Evolutionary conservation across 768 basidiomycete genomes (phyloP), one percentile per base, ranked within the genome.

Genomic region (Suillus subalutaceus): DNA sequence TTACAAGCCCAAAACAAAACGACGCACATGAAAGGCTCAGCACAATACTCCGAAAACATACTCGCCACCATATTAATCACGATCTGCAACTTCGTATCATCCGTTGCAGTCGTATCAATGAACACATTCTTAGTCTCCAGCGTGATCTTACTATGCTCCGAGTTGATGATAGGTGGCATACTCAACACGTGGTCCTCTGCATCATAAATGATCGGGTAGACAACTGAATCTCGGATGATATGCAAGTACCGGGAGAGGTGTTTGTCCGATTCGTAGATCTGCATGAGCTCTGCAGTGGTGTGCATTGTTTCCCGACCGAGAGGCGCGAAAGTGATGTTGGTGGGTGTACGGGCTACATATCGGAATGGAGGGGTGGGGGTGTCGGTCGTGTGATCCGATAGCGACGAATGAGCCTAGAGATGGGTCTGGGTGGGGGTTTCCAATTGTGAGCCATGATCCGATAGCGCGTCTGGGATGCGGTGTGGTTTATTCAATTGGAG

Each of bases 111-210:
- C 37, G 96, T 88, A 78, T 99, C 97, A 71, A 99, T 92, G 81
- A 98, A 98, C 76, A 99, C 82, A 77, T 99, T 98, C 62, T 84
- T 86, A 13, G 97, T 99, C 74, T 96, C 90, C 68, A 97, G 82
- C 0, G 93, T 93, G 74, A 99, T 99, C 82, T 99, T 99, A 76
- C 94, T 97, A 79, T 94, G 93, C 70, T 97, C 91, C 3, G 94
- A 96, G 79, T 97, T 97, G 80, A 97, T 97, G 76, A 99, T 98
- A 10, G 97, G 97, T 44, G 97, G 97, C 91, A 99, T 96, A n/a
- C 94, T 96, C 37, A 97, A 84, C 2, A 99, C 96, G 38, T 83
- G 87, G 76, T 94, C 93, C 65, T 90, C 83, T 13, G 86, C 83
- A 77, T 99, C 97, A 79, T 99, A 99, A 75, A 99, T 97, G 79